Base-by-base conservation (phyloP, 2,329 filamentous ascomycete species). In the Fusarium proliferatum region DNA sequence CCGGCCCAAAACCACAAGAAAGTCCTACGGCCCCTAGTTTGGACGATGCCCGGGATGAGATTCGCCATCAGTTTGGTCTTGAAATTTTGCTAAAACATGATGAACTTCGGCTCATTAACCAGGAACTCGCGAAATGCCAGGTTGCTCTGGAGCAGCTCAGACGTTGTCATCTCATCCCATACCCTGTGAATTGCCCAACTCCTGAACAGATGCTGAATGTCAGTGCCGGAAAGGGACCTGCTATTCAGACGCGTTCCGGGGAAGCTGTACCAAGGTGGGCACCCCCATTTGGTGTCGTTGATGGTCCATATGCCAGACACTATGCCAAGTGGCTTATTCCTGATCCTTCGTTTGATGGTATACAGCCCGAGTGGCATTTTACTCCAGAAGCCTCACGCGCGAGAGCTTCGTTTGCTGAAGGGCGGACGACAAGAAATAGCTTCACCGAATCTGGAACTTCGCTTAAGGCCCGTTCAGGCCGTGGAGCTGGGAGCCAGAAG, bases 41-140 rank as follows among this genome's bases (percentile, higher is more conserved):
- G 76, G 84, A 91, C 42, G 85, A 85, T 65, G 88, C 92, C 72
- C 90, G 90, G 79, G 91, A 95, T 76, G 88, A 89, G 41, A 93
- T 98, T 80, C 92, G 95, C 80, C 91, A 94, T 71, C 93, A 98
- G 83, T 92, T 98, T 82, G 94, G 95, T 79, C 89, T 96, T 74
- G 95, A 98, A 85, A 95, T 98, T 60, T 85, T 98, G 72, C 85
- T 97, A 81, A 98, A 98, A 86, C 96, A 99, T 83, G 91, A 96
- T 79, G 96, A 99, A 85, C 85, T 98, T 67, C 94, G 95, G 64
- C 87, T 97, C 76, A 97, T 98, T 82, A 94, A 98, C 80, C 95
- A 97, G 83, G 96, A 98, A 84, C 88, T 98, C 74, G 96, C 94
- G 74, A 98, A 98, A 85, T 98, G 95, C 80, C 95, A 98, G 85